Percentiles rank a stretch among this genome's conserved stretches.
Evolutionary conservation across 352 stramenopile genomes (phyloP).

Genomic region (Peronospora destructor): DNA sequence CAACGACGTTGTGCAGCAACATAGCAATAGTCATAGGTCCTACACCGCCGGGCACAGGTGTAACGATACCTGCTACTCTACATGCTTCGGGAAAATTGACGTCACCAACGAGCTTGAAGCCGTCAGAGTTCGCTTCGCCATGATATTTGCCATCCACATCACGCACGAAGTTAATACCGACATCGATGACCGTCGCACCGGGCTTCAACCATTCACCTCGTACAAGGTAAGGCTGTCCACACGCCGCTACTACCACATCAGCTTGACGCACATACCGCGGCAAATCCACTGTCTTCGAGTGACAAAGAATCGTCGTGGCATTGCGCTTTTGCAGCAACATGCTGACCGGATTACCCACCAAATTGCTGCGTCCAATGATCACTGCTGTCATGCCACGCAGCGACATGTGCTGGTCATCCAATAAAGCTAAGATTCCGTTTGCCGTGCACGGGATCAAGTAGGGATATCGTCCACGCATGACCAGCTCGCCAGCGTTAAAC

Average conservation of each 20-base stretch:
- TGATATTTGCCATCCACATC: conserved; percentile 48
- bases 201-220: conserved; percentile 95
- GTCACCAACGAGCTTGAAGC: conserved; percentile 97
- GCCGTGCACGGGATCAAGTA: conserved; percentile 95
- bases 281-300: conserved; percentile 91
- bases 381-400: conserved; percentile 93
- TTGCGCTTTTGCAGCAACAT: conserved; percentile 94
- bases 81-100: conserved; percentile 87
- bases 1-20: conserved; percentile 87
- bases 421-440: conserved; percentile 93
- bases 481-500: conserved; percentile 92
- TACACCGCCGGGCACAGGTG: conserved; percentile 96
- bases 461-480: conserved; percentile 78
- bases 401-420: conserved; percentile 84
- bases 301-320: conserved; percentile 96
- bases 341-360: conserved; percentile 95
- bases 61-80: conserved; percentile 88
- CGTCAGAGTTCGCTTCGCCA: conserved; percentile 51
- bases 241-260: conserved; percentile 96
- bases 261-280: conserved; percentile 83
- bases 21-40: conserved; percentile 98
- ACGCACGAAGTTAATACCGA: conserved; percentile 97
- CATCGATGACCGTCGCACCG: conserved; percentile 96
- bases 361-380: conserved; percentile 95
- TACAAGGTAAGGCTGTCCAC: conserved; percentile 93